Percentiles rank a stretch among this genome's conserved stretches.
Conservation (phyloP, 1,284 basidiomycete genomes). For the Puccinia novopanici region DNA sequence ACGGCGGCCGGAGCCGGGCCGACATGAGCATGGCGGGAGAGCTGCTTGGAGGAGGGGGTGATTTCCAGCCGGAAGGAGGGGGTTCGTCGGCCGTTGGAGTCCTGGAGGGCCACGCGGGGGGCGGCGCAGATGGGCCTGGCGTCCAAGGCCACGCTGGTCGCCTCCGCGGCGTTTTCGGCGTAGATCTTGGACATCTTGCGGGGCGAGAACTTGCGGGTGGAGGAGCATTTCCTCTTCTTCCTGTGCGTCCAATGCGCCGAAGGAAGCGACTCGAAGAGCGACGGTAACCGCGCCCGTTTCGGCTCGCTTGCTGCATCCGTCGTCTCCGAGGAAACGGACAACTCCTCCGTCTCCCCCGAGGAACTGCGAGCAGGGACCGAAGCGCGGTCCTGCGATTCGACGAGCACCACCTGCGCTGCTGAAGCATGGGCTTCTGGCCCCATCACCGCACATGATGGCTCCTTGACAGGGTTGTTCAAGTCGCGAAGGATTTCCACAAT, state of each 20-base stretch:
- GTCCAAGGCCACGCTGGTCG: not conserved
- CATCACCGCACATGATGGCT: not conserved
- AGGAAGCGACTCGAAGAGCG: not conserved
- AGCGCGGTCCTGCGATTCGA: not conserved
- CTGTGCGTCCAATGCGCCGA: not conserved
- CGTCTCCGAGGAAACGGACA: not conserved
- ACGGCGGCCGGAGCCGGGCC: not conserved
- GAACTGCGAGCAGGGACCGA: not conserved
- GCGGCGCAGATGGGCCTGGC: not conserved
- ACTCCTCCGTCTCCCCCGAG: not conserved
- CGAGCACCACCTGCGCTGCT: too few species aligned
- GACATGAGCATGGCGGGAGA: not conserved
- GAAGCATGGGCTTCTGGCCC: not conserved
- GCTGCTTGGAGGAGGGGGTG: not conserved
- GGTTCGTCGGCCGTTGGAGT: constrained; percentile 23
- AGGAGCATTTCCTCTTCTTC: constrained; percentile 2
- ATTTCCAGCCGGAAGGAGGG: constrained; percentile 3
- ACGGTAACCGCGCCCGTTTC: not conserved
- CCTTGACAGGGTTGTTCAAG: not conserved
- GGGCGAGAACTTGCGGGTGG: not conserved
- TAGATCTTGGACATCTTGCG: constrained; percentile 2
- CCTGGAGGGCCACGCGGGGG: not conserved
- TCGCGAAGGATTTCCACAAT: constrained; percentile 33
- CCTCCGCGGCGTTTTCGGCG: constrained; percentile 7
- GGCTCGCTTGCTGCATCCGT: too few species aligned